These are phyloP conservation scores for Arthroderma sp. DNA, from an alignment of 2,329 filamentous ascomycete species.

Conservation along the genomic window DNA sequence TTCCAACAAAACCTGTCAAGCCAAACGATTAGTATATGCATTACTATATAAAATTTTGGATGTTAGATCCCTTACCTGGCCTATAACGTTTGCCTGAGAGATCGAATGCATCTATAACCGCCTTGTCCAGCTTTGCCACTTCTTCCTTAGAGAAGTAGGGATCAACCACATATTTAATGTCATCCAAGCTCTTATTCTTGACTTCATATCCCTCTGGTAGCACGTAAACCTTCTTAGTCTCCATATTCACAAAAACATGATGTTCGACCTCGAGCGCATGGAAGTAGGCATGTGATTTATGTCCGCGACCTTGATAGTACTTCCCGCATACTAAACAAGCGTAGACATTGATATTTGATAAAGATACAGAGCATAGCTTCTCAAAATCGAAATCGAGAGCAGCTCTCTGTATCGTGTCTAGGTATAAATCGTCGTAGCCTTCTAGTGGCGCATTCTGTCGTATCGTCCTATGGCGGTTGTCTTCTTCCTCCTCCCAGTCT, in stretches of 20 bases:
- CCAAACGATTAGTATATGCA: background rate
- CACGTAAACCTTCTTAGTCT: conserved; percentile 39
- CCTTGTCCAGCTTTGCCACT: conserved; percentile 65
- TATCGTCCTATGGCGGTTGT: conserved; percentile 28
- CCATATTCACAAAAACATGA: conserved; percentile 97
- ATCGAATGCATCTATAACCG: conserved; percentile 53
- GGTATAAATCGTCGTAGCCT: conserved; percentile 90
- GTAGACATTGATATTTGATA: conserved; percentile 98
- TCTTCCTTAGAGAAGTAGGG: conserved; percentile 71
- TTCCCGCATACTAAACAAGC: conserved; percentile 95
- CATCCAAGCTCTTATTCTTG: conserved; percentile 82
- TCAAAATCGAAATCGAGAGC: conserved; percentile 98
- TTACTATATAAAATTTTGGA: background rate
- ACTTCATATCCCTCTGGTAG: conserved; percentile 96
- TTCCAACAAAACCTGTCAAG: conserved; percentile 66
- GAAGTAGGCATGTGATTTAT: conserved; percentile 93
- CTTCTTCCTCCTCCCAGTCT: conserved; percentile 20
- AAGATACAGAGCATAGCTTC: conserved; percentile 88
- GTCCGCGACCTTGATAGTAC: conserved; percentile 89
- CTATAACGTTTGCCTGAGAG: conserved; percentile 73
- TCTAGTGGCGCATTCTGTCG: conserved; percentile 68
- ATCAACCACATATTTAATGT: conserved; percentile 96
- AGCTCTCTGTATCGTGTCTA: conserved; percentile 89
- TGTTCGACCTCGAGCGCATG: conserved; percentile 90
- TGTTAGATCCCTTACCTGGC: conserved; percentile 42